Percentiles rank a stretch among this genome's conserved stretches.
phyloP scores from a whole-genome alignment of 1,284 basidiomycete genomes.

The Coniferiporia weirii region DNA sequence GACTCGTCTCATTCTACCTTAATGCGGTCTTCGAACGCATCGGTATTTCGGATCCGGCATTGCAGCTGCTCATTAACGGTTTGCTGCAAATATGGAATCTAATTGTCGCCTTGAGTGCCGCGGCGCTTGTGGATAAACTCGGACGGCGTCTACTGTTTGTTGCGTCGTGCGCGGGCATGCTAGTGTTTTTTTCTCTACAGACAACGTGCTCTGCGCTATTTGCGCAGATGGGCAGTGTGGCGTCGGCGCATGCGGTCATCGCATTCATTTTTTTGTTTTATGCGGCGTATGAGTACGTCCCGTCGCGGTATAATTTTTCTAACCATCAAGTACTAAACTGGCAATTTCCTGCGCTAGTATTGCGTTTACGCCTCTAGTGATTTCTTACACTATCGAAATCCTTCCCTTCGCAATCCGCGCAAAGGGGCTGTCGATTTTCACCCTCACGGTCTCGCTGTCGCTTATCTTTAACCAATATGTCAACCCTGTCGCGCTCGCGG shows the following conservation, averaged over 20 bases:
- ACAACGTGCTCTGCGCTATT: slow-evolving; percentile 69
- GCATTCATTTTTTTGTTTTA: slow-evolving; percentile 77
- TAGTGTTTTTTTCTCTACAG: slow-evolving; percentile 63
- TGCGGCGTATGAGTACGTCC: slow-evolving; percentile 56
- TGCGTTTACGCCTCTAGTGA: slow-evolving; percentile 69
- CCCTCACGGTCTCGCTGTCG: slow-evolving; percentile 58
- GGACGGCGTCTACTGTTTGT: slow-evolving; percentile 67
- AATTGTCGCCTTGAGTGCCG: slow-evolving; percentile 53
- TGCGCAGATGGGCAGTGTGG: slow-evolving; percentile 34
- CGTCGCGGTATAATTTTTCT: not conserved
- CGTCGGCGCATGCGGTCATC: slow-evolving; percentile 62
- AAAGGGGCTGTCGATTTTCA: slow-evolving; percentile 73
- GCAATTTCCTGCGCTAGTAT: slow-evolving; percentile 35
- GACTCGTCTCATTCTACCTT: slow-evolving; percentile 70
- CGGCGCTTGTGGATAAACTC: slow-evolving; percentile 50
- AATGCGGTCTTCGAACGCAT: slow-evolving; percentile 65
- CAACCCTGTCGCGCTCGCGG: slow-evolving; percentile 64
- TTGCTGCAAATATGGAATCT: slow-evolving; percentile 73
- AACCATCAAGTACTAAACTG: not conserved
- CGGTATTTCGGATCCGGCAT: slow-evolving; percentile 58
- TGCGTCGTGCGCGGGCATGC: slow-evolving; percentile 59
- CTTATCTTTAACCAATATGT: slow-evolving; percentile 79
- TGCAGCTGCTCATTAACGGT: slow-evolving; percentile 42
- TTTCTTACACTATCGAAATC: slow-evolving; percentile 72
- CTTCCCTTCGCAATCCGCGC: slow-evolving; percentile 67